Evolutionary conservation across 2,329 filamentous ascomycete species (phyloP).

Genomic region (Aspergillus aculeatus): DNA sequence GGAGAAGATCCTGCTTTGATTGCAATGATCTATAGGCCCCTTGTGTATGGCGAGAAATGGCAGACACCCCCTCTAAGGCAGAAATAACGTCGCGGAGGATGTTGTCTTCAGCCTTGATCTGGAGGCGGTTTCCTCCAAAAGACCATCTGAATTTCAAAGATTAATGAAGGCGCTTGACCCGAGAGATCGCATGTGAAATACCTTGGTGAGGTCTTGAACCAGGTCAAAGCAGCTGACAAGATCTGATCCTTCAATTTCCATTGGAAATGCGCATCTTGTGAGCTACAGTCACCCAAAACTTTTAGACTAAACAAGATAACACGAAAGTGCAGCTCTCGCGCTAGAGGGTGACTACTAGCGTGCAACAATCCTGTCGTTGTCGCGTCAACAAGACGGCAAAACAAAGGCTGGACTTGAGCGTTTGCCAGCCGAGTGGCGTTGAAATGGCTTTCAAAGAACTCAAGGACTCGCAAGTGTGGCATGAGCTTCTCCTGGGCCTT

Average conservation of each 20-base stretch:
- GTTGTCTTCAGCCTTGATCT: constrained; percentile 88
- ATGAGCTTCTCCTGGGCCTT: constrained; percentile 77
- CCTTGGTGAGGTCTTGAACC: constrained; percentile 80
- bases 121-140: constrained; percentile 88
- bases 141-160: constrained; percentile 65
- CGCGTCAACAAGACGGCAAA: constrained; percentile 74
- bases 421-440: constrained; percentile 87
- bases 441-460: constrained; percentile 92
- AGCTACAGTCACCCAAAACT: constrained; percentile 70
- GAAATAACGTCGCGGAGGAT: constrained; percentile 72
- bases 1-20: constrained; percentile 78
- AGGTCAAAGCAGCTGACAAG: constrained; percentile 78
- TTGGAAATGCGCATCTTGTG: constrained; percentile 62
- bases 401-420: constrained; percentile 75
- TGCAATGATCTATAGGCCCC: constrained; percentile 66
- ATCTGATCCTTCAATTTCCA: constrained; percentile 88
- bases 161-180: constrained; percentile 7
- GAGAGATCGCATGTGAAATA: constrained; percentile 26
- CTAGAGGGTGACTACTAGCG: constrained; percentile 76
- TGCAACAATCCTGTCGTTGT: constrained; percentile 73
- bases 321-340: constrained; percentile 88
- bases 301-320: constrained; percentile 78
- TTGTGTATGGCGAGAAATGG: constrained; percentile 52
- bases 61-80: constrained; percentile 63
- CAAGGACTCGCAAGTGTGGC: constrained; percentile 79